phyloP scores from a whole-genome alignment of 192 early-diverging fungal species.

The Geranomyces michiganensis region DNA sequence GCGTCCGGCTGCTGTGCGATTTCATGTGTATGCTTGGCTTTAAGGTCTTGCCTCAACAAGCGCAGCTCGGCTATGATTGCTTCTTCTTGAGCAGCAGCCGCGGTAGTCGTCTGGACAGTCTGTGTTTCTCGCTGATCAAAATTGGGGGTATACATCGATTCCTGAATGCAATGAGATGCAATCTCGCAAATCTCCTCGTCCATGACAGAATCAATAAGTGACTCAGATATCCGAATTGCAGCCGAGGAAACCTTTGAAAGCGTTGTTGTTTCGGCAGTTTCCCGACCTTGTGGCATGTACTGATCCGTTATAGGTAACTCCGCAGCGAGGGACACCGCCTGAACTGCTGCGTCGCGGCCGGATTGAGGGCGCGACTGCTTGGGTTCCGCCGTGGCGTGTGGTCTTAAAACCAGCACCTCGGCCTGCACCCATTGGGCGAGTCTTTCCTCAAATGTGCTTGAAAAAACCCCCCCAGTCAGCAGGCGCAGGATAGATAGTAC shows the following conservation, averaged over 20 bases:
- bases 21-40: background rate
- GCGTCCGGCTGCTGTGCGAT: background rate
- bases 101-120: background rate
- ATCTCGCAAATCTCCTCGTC: background rate
- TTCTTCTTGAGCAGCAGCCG: background rate
- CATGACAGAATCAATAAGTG: too few species aligned
- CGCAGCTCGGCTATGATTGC: constrained; percentile 7
- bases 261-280: background rate
- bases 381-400: background rate
- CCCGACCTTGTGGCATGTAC: background rate
- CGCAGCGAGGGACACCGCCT: background rate
- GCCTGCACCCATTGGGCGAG: constrained; percentile 28
- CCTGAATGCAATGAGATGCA: background rate
- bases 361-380: background rate
- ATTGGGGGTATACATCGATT: background rate
- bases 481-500: background rate
- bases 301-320: background rate
- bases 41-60: background rate
- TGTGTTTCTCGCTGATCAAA: background rate
- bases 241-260: too few species aligned
- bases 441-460: constrained; percentile 21
- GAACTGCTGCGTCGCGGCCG: background rate
- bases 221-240: too few species aligned
- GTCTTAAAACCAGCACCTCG: constrained; percentile 2
- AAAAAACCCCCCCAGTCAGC: background rate